phyloP scores from a whole-genome alignment of 2,329 filamentous ascomycete genomes.

The Diplocarpon rosae region DNA sequence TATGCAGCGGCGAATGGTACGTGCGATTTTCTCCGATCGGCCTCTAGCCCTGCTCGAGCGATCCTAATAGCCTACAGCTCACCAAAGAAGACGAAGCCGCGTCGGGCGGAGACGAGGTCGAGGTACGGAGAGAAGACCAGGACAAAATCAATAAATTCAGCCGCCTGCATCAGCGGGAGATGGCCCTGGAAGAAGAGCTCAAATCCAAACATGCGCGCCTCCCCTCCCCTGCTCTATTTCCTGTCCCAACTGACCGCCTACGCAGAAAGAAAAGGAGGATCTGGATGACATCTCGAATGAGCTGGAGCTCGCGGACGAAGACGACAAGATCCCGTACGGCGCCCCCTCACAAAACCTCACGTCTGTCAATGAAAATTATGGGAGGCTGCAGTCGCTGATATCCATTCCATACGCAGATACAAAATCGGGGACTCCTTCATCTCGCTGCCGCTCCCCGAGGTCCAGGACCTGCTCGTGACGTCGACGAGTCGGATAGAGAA shows the following conservation, averaged over 20 bases:
- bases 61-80: constrained; percentile 40
- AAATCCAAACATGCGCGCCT: constrained; percentile 61
- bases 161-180: constrained; percentile 79
- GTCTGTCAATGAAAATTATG: too few species aligned
- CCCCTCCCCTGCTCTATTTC: background rate
- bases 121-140: constrained; percentile 93
- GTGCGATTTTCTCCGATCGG: background rate
- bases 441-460: constrained; percentile 70
- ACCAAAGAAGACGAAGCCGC: constrained; percentile 83
- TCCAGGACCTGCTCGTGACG: constrained; percentile 69
- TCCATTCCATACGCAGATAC: constrained; percentile 48
- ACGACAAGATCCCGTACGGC: constrained; percentile 74
- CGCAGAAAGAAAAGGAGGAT: constrained; percentile 95
- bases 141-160: constrained; percentile 99
- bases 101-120: constrained; percentile 66
- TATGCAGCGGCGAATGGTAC: constrained; percentile 13
- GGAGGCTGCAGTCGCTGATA: too few species aligned
- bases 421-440: constrained; percentile 96
- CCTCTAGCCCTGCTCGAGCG: background rate
- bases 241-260: constrained; percentile 3
- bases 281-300: constrained; percentile 86
- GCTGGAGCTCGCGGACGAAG: constrained; percentile 89
- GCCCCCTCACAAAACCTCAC: too few species aligned
- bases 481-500: constrained; percentile 65
- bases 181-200: constrained; percentile 67